Percentiles rank a stretch among this genome's conserved stretches.
Conservation (phyloP, 176 grass and related monocot genomes). For the Panicum miliaceum region DNA sequence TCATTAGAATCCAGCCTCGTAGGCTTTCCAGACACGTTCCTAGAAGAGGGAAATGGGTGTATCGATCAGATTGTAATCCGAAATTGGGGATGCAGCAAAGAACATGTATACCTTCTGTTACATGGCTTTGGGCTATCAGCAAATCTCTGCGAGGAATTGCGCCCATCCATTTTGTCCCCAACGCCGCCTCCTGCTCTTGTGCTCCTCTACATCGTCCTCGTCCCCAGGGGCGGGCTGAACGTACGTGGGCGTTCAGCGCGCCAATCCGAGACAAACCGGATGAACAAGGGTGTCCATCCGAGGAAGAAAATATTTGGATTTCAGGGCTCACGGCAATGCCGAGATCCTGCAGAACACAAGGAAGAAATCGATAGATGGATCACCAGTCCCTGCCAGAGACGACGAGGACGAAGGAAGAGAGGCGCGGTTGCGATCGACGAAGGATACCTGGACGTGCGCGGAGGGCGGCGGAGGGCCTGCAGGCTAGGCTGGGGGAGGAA, state of each 20-base stretch:
- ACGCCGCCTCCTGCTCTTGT: slow-evolving; percentile 19
- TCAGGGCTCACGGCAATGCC: background rate
- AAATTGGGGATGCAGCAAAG: background rate
- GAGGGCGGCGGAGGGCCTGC: background rate
- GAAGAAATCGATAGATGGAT: background rate
- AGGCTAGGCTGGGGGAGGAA: background rate
- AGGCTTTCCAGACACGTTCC: slow-evolving; percentile 25
- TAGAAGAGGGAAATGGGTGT: background rate
- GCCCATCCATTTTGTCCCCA: slow-evolving; percentile 37
- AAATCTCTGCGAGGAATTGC: slow-evolving; percentile 22
- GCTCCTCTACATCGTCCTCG: slow-evolving; percentile 36
- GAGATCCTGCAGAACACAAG: background rate
- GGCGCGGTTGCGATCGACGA: background rate
- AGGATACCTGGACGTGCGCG: slow-evolving; percentile 34
- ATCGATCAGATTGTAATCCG: background rate
- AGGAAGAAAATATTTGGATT: background rate
- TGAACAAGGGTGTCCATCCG: background rate
- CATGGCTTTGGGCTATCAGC: slow-evolving; percentile 33
- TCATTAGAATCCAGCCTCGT: slow-evolving; percentile 31
- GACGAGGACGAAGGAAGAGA: background rate
- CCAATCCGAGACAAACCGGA: background rate
- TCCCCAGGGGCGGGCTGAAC: background rate
- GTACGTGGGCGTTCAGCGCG: background rate
- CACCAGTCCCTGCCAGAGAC: background rate
- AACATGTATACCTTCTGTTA: slow-evolving; percentile 19